Conservation (phyloP, 495 filamentous ascomycete species). For the Neurospora sp. region DNA sequence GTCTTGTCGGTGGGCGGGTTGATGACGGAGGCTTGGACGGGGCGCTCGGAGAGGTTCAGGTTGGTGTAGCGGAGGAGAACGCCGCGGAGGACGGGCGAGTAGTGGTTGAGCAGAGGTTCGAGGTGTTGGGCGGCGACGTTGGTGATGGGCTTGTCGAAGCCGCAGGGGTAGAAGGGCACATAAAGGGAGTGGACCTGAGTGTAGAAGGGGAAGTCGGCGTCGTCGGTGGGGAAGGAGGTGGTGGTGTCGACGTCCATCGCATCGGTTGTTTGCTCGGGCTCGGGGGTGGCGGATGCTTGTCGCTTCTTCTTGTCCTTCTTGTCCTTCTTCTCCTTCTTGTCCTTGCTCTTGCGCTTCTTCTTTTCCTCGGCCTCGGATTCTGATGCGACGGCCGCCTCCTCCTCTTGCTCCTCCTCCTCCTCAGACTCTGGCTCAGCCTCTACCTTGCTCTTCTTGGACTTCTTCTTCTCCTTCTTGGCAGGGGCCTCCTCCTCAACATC, state of each 20-base stretch:
- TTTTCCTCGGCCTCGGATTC: slow-evolving; percentile 3
- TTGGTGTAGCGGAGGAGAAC: slow-evolving; percentile 38
- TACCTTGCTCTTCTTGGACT: slow-evolving; percentile 17
- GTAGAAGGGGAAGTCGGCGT: slow-evolving; percentile 33
- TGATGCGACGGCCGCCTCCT: slow-evolving; percentile 1
- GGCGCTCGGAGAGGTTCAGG: slow-evolving; percentile 33
- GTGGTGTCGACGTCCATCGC: slow-evolving; percentile 18
- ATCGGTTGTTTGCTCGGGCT: slow-evolving; percentile 5
- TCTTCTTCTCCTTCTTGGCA: slow-evolving; percentile 15
- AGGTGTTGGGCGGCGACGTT: slow-evolving; percentile 35
- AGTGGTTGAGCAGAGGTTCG: slow-evolving; percentile 35
- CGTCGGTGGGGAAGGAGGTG: neutral
- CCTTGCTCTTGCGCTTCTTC: slow-evolving; percentile 18
- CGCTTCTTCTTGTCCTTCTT: slow-evolving; percentile 7
- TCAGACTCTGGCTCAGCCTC: slow-evolving; percentile 1
- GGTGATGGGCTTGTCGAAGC: slow-evolving; percentile 34
- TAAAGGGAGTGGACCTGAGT: slow-evolving; percentile 39
- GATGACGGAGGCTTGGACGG: slow-evolving; percentile 22
- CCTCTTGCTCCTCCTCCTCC: slow-evolving; percentile 2
- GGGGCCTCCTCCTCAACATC: neutral
- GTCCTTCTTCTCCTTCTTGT: slow-evolving; percentile 11
- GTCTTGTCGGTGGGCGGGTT: slow-evolving; percentile 29
- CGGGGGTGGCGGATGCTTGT: slow-evolving; percentile 5
- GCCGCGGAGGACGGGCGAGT: slow-evolving; percentile 34
- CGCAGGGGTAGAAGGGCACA: slow-evolving; percentile 35